Base-by-base conservation (phyloP, 371 early-diverging fungal genomes). In the Lichtheimia ornata region DNA sequence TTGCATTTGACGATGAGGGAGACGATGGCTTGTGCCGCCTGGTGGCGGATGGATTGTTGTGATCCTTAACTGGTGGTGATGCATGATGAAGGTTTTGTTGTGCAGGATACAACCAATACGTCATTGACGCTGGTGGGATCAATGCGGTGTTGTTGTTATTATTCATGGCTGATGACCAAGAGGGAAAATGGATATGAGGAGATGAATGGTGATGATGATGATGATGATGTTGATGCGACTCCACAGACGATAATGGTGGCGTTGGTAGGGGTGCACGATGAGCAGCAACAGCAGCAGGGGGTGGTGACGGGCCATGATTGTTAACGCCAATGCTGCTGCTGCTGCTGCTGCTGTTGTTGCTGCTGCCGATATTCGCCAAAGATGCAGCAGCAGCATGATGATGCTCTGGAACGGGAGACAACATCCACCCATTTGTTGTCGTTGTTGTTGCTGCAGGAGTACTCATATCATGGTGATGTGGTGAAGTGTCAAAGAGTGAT, bases 191-290 rank as follows among this genome's bases (percentile, higher is more conserved):
- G 17, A 22, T 5, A 47, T 47, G 47, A 17, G 47, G 14, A n/a
- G 47, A 47, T 17, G 47, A 43, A 43, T 44, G 53, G 2, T 53
- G 53, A 15, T 24, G 53, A 53, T 18, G 56, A 18, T 20, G 57
- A 45, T 18, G 35, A 55, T 14, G 54, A 20, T 54, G 54, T 17
- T 22, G 40, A n/a, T 22, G 24, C 18, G 55, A 30, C 44, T 7
- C 43, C 57, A 45, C 25, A 45, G 40, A 17, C 9, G 27, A 24
- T 41, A 14, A 24, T 17, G 27, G 41, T 22, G 27, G 11, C 22
- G 14, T 15, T 42, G 35, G 41, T 14, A n/a, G n/a, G 14, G 27
- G 20, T 30, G 17, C 28, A 27, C 20, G 20, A 52, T 24, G 27
- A 18, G 25, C 14, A 52, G 52, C 18, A 22, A 18, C 15, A 52